Evolutionary conservation across 768 basidiomycete genomes (phyloP), one percentile per base, ranked within the genome.

Genomic region (Thelephora ganbajun): DNA sequence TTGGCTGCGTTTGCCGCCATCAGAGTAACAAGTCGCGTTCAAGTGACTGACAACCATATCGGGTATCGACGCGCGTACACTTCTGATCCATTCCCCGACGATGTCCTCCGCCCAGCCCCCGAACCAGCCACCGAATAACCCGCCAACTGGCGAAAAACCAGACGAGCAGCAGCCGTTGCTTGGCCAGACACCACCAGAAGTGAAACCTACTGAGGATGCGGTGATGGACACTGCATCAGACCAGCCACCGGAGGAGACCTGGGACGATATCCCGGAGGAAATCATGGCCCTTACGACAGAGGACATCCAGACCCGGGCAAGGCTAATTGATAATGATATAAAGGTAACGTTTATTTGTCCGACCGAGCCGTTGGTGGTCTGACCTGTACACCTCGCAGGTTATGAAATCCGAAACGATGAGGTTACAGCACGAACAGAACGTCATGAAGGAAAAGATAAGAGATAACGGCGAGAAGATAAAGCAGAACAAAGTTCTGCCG

Each of bases 381-480:
- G 5, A 19, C 46, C 26, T 14, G 34, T 12, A 16, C 44, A 26
- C 42, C n/a, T 36, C 45, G 34, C n/a, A 96, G 92, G 91, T 99
- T 55, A 96, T 99, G 86, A 80, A 88, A 56, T 94, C 91, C 55
- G 96, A 98, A 67, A 90, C 83, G 9, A 69, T 86, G 53, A 77
- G 96, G 45, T 66, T 99, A 48, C 81, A 87, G 57, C 94, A 98
- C 61, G 96, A 98, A 63, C 88, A 94, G 66, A 84, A 69, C 55
- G 83, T 84, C 54, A 98, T 99, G 96, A 85, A 89, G 61, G 93
- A 97, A 72, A 96, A 94, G 74, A 96, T 99, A 59, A 80, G 89
- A 46, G 96, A 99, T 61, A 99, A 97, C 53, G 83, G 84, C 42
- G 91, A 96, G 67, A 98, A 98, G 69, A 88, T 99, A 54, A 96